phyloP scores from a whole-genome alignment of 1,284 basidiomycete genomes.

The Ceratobasidium sp. region DNA sequence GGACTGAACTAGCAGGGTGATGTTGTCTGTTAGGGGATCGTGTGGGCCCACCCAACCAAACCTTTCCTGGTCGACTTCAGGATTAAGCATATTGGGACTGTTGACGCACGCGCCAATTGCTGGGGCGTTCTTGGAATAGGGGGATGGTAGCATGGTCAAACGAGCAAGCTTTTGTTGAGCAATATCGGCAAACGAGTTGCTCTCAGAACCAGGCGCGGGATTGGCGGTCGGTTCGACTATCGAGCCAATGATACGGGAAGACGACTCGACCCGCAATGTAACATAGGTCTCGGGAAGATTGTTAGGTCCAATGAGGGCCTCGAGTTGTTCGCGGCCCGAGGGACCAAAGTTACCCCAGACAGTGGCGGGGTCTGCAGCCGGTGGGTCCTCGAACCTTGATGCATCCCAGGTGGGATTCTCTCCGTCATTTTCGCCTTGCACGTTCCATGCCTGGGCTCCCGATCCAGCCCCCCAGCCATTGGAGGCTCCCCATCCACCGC shows the following conservation, averaged over 20 bases:
- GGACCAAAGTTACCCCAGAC: conserved; percentile 30
- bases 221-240: conserved; percentile 23
- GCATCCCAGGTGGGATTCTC: conserved; percentile 22
- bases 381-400: conserved; percentile 12
- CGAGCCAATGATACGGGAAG: conserved; percentile 23
- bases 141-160: conserved; percentile 15
- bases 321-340: conserved; percentile 15
- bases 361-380: conserved; percentile 8
- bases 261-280: conserved; percentile 29
- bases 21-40: conserved; percentile 15
- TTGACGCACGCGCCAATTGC: conserved; percentile 6
- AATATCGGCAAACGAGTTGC: conserved; percentile 17
- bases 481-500: conserved; percentile 9
- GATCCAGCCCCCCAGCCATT: background rate
- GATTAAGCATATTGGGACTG: conserved; percentile 15
- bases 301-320: conserved; percentile 28
- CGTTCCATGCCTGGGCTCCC: background rate
- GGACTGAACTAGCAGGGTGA: conserved; percentile 14
- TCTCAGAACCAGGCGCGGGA: background rate
- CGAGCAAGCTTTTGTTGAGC: conserved; percentile 29
- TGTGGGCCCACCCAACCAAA: conserved; percentile 34
- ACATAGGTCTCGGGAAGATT: conserved; percentile 26
- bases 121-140: conserved; percentile 5
- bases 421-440: background rate
- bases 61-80: conserved; percentile 10